Evolutionary conservation across 352 stramenopile genomes (phyloP).

Genomic region (Phytopythium sindhum): DNA sequence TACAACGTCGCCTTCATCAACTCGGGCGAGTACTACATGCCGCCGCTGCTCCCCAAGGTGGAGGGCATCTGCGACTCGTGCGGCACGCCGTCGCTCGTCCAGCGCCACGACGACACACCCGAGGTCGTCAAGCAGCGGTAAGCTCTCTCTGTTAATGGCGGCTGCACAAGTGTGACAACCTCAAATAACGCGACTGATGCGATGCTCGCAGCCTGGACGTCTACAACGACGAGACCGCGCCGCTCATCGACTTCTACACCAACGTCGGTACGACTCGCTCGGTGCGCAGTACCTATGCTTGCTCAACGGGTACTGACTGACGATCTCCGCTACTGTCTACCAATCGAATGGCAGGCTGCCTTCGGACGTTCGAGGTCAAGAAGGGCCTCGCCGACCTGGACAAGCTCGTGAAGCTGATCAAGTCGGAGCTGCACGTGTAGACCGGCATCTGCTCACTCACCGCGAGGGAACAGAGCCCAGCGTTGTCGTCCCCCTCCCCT

Average conservation of each 20-base stretch:
- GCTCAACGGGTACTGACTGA: neutral
- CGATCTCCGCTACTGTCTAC: neutral
- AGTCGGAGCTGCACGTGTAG: conserved; percentile 41
- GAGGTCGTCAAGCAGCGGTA: conserved; percentile 79
- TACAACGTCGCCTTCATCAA: conserved; percentile 91
- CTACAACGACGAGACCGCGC: conserved; percentile 87
- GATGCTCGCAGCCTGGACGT: conserved; percentile 55
- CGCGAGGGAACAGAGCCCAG: too few relatives aligned
- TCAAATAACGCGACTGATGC: neutral
- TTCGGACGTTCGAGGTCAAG: conserved; percentile 86
- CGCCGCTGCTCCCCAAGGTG: conserved; percentile 84
- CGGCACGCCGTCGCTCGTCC: conserved; percentile 64
- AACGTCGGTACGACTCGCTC: conserved; percentile 35
- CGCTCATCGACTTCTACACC: conserved; percentile 86
- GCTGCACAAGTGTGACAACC: neutral
- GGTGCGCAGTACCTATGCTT: neutral
- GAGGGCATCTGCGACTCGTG: conserved; percentile 80
- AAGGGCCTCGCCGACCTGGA: conserved; percentile 78
- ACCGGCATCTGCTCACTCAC: neutral
- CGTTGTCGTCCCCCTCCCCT: neutral
- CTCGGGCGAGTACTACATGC: conserved; percentile 87
- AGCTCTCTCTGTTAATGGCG: neutral
- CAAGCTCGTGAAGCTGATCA: conserved; percentile 71
- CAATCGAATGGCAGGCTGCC: conserved; percentile 27
- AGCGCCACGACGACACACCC: conserved; percentile 76